These are phyloP conservation scores for Hypholoma fasciculare DNA, from an alignment of 768 basidiomycete species.

Conservation along the genomic window DNA sequence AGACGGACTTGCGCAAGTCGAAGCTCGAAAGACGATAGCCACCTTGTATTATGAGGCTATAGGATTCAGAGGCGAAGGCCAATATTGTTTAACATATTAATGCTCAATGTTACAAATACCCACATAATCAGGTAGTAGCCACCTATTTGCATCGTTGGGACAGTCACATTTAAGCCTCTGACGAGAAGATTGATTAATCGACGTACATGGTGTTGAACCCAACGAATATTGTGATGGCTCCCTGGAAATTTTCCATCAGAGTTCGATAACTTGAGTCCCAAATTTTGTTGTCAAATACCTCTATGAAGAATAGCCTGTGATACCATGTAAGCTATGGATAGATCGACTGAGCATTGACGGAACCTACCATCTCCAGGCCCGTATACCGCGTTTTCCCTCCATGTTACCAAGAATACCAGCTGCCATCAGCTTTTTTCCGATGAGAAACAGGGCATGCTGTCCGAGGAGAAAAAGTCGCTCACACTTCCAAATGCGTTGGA, in stretches of 20 bases:
- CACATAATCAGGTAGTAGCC: conserved; percentile 60
- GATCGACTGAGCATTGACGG: not conserved
- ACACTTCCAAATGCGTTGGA: conserved; percentile 71
- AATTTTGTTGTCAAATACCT: conserved; percentile 33
- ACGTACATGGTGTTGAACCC: conserved; percentile 56
- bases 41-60: conserved; percentile 62
- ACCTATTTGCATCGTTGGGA: conserved; percentile 31
- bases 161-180: not conserved
- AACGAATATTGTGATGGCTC: conserved; percentile 60
- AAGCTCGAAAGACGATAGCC: conserved; percentile 50
- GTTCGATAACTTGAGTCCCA: not conserved
- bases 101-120: conserved; percentile 12
- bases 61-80: not conserved
- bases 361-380: conserved; percentile 69
- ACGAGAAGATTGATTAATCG: not conserved
- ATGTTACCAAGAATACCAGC: conserved; percentile 72
- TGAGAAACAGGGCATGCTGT: not conserved
- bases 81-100: not conserved
- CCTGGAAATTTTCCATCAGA: conserved; percentile 34
- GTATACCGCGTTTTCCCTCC: conserved; percentile 65
- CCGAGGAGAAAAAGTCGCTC: conserved; percentile 17
- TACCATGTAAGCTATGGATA: not conserved
- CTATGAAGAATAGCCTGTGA: conserved; percentile 68
- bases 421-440: conserved; percentile 52
- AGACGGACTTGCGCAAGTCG: conserved; percentile 66